phyloP scores from a whole-genome alignment of 23 red algal genomes.

The Cyanidium caldarium region DNA sequence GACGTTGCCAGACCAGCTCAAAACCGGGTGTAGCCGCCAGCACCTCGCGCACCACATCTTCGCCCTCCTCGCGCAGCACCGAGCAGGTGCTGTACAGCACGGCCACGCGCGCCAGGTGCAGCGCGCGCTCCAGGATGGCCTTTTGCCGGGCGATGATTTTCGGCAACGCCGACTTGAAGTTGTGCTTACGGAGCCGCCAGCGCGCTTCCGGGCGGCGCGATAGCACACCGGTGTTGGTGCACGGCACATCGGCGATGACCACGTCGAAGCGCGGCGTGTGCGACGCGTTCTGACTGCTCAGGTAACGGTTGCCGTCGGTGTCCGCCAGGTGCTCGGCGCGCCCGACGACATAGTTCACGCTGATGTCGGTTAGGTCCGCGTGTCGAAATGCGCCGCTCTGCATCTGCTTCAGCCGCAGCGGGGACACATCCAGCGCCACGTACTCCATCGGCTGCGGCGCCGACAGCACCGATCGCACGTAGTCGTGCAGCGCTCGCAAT shows the following conservation, averaged over 20 bases:
- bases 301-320: no score
- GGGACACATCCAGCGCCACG: neutral
- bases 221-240: neutral
- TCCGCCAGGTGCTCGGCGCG: no score
- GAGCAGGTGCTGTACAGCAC: conserved; percentile 1
- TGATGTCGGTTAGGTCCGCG: no score
- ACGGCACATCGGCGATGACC: conserved; percentile 3
- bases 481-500: neutral
- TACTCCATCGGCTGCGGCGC: neutral
- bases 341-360: no score
- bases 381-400: no score
- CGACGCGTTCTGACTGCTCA: no score
- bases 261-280: neutral
- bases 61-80: neutral
- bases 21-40: neutral
- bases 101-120: neutral
- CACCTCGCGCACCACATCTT: neutral
- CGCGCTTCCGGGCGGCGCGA: neutral
- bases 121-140: neutral
- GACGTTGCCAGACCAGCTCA: neutral
- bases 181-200: neutral
- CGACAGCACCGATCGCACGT: neutral
- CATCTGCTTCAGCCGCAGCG: neutral
- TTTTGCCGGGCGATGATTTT: neutral
- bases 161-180: neutral